Conservation (phyloP, 192 early-diverging fungal species). For the Diversispora eburnea region DNA sequence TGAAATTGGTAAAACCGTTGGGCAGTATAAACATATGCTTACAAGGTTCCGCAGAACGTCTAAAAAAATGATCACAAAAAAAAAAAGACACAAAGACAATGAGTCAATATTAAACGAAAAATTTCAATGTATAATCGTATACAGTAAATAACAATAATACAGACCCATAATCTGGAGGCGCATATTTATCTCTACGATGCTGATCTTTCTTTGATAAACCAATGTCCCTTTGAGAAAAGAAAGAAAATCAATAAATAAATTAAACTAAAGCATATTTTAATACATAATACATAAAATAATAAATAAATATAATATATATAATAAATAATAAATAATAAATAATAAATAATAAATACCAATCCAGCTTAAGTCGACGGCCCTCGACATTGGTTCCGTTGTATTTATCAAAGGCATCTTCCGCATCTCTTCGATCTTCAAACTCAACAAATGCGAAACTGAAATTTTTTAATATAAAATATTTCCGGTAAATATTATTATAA, state of each 20-base stretch:
- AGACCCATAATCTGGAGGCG: conserved; percentile 15
- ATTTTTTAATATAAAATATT: not conserved
- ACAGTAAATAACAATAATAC: not conserved
- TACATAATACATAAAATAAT: not conserved
- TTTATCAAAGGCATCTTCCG: conserved; percentile 62
- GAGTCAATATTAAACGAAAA: not conserved
- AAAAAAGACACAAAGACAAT: not conserved
- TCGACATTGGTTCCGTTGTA: conserved; percentile 57
- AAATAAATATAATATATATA: not conserved
- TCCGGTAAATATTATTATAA: not conserved
- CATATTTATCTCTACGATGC: conserved; percentile 28
- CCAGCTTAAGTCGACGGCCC: conserved; percentile 51
- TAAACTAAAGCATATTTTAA: not conserved
- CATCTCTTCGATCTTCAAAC: conserved; percentile 65
- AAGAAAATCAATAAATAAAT: not conserved
- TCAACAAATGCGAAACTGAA: conserved; percentile 73
- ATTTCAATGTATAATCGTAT: no score
- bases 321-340: conserved; percentile 13
- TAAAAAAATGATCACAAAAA: not conserved
- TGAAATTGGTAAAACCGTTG: not conserved
- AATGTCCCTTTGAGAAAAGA: conserved; percentile 20
- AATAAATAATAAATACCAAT: conserved; percentile 41
- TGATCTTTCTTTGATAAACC: conserved; percentile 23
- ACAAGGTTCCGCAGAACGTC: conserved; percentile 26
- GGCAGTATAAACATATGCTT: not conserved